Evolutionary conservation across 2,329 filamentous ascomycete species (phyloP).

Genomic region (Colletotrichum navitas): DNA sequence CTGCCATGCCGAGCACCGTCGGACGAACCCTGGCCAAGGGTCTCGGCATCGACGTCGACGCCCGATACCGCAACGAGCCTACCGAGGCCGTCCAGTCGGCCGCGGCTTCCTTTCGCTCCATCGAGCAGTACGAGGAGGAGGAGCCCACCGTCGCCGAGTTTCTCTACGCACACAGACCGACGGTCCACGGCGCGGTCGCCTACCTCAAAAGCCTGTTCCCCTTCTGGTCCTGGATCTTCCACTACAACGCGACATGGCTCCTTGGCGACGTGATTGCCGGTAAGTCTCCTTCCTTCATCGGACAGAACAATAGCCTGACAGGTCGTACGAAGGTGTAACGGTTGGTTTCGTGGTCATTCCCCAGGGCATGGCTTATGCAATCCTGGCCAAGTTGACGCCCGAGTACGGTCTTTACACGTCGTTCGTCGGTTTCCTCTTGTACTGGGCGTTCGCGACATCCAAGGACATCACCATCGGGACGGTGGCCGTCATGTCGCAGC

Average conservation of each 20-base stretch:
- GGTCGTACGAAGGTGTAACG: slow-evolving; percentile 60
- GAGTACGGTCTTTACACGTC: slow-evolving; percentile 85
- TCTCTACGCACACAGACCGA: slow-evolving; percentile 54
- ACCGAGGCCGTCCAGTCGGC: slow-evolving; percentile 47
- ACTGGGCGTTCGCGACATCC: slow-evolving; percentile 87
- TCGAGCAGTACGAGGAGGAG: slow-evolving; percentile 48
- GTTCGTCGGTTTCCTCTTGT: slow-evolving; percentile 83
- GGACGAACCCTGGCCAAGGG: slow-evolving; percentile 47
- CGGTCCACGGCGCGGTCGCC: slow-evolving; percentile 46
- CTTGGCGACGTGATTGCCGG: slow-evolving; percentile 42
- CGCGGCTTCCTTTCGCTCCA: slow-evolving; percentile 44
- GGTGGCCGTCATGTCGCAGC: slow-evolving; percentile 61
- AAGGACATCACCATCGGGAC: slow-evolving; percentile 85
- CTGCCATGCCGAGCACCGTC: slow-evolving; percentile 43
- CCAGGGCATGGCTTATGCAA: slow-evolving; percentile 84
- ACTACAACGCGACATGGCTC: slow-evolving; percentile 43
- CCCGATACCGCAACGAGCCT: slow-evolving; percentile 47
- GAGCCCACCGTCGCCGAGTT: slow-evolving; percentile 59
- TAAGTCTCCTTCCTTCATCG: background rate
- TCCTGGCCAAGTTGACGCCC: slow-evolving; percentile 74
- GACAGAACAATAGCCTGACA: slow-evolving; percentile 26
- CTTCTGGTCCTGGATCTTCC: slow-evolving; percentile 63
- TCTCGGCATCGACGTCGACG: slow-evolving; percentile 50
- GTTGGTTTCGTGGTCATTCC: slow-evolving; percentile 82
- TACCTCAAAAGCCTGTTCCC: slow-evolving; percentile 61